A percentile compares a stretch with the other conserved stretches of the same genome.
These are phyloP conservation scores for Isoetes engelmannii DNA, from an alignment of 83 land plant genomes.

Conservation along the genomic window DNA sequence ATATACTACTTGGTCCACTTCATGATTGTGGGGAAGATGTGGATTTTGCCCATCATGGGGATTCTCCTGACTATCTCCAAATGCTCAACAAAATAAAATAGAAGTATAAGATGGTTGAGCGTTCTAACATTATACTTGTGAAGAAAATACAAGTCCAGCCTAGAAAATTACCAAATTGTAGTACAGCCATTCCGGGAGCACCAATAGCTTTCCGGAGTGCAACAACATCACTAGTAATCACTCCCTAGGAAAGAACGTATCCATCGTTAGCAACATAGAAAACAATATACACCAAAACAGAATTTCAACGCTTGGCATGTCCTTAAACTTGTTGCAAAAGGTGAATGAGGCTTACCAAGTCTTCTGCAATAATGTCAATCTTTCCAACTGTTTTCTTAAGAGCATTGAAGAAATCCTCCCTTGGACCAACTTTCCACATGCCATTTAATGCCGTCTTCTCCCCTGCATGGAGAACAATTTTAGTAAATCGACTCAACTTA, in stretches of 20 bases:
- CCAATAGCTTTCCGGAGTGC: conserved; percentile 64
- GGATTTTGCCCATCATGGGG: conserved; percentile 39
- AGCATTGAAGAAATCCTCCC: conserved; percentile 72
- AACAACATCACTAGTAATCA: conserved; percentile 88
- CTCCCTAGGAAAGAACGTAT: conserved; percentile 41
- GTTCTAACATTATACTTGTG: too few species aligned
- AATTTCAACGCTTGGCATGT: too few species aligned
- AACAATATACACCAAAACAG: too few species aligned
- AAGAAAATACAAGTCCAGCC: too few species aligned
- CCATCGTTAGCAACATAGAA: too few species aligned
- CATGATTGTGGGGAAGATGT: conserved; percentile 92
- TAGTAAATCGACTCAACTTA: too few species aligned
- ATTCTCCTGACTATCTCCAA: too few species aligned
- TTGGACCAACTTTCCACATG: conserved; percentile 66
- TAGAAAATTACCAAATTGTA: conserved; percentile 71
- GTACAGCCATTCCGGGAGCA: conserved; percentile 99
- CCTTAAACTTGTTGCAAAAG: too few species aligned
- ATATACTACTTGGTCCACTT: conserved; percentile 84
- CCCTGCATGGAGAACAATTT: too few species aligned
- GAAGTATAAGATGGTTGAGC: too few species aligned
- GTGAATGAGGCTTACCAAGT: conserved; percentile 45
- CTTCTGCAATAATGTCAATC: conserved; percentile 85
- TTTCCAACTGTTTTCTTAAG: conserved; percentile 72
- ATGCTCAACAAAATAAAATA: too few species aligned
- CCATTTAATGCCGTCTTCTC: too few species aligned